Percentiles rank a stretch among this genome's conserved stretches.
Conservation (phyloP, 148 eudicot species). For the Rhododendron vialii region DNA sequence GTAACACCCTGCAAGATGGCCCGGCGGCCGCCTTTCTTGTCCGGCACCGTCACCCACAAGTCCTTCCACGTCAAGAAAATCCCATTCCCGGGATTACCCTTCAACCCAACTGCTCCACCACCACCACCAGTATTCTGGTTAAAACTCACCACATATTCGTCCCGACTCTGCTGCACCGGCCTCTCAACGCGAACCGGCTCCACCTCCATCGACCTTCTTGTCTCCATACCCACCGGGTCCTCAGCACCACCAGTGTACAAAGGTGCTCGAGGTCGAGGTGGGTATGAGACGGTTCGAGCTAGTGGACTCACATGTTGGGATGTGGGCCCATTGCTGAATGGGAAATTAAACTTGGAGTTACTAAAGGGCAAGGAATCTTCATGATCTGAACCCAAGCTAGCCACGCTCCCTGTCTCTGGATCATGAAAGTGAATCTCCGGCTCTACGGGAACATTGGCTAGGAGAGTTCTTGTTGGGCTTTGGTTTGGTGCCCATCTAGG, state of each 20-base stretch:
- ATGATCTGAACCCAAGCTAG: not conserved
- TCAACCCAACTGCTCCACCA: not conserved
- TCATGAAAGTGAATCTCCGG: not conserved
- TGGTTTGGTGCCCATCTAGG: constrained; percentile 41
- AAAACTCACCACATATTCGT: not conserved
- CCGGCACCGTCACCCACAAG: constrained; percentile 31
- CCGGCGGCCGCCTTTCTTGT: constrained; percentile 16
- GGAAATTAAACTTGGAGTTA: constrained; percentile 12
- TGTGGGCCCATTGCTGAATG: constrained; percentile 13
- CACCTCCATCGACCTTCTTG: not conserved
- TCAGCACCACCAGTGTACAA: not conserved
- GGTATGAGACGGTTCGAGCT: not conserved
- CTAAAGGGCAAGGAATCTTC: constrained; percentile 3
- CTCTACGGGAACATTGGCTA: not conserved
- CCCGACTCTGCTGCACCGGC: not conserved
- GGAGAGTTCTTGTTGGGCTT: constrained; percentile 28
- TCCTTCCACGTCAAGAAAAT: constrained; percentile 51
- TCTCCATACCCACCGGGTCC: not conserved
- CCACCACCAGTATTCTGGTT: not conserved
- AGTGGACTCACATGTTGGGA: not conserved
- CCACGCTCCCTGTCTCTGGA: not conserved
- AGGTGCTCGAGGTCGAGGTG: not conserved
- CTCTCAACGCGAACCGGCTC: not conserved
- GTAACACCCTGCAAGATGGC: constrained; percentile 29
- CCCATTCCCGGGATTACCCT: not conserved